A percentile compares a stretch with the other conserved stretches of the same genome.
Evolutionary conservation across 2,329 filamentous ascomycete species (phyloP).

Genomic region (Monosporascus sp.): DNA sequence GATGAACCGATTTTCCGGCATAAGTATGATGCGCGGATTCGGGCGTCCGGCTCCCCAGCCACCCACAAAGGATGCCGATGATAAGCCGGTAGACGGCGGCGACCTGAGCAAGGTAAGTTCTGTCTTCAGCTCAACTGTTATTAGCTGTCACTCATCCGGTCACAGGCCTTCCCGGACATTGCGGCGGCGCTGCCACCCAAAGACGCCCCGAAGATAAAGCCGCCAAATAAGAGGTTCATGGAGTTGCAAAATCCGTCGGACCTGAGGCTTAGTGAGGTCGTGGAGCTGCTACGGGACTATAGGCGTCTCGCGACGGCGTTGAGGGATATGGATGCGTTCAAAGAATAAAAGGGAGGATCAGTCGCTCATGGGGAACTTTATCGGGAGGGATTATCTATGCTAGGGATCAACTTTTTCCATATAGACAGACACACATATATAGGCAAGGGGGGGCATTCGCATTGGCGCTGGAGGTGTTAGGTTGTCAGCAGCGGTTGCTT

Average conservation of each 20-base stretch:
- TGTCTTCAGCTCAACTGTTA: neutral
- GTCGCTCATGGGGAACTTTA: neutral
- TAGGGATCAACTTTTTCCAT: neutral
- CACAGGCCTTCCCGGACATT: slow-evolving; percentile 56
- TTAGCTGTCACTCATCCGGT: slow-evolving; percentile 3
- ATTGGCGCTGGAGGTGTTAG: neutral
- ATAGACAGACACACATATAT: neutral
- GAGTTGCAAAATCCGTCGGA: slow-evolving; percentile 66
- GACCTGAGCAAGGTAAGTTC: slow-evolving; percentile 51
- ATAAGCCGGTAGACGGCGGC: slow-evolving; percentile 41
- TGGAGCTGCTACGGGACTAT: slow-evolving; percentile 68
- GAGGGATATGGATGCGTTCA: slow-evolving; percentile 57
- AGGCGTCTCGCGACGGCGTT: slow-evolving; percentile 62
- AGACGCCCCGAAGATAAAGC: slow-evolving; percentile 49
- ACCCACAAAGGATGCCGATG: slow-evolving; percentile 28
- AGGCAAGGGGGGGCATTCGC: neutral
- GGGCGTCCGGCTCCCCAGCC: slow-evolving; percentile 47
- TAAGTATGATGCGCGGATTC: slow-evolving; percentile 70
- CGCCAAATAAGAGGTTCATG: slow-evolving; percentile 68
- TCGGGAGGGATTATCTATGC: no score
- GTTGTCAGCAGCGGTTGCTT: neutral
- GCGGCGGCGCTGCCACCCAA: slow-evolving; percentile 50
- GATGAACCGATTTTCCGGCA: slow-evolving; percentile 69
- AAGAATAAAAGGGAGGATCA: slow-evolving; percentile 27
- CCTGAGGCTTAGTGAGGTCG: slow-evolving; percentile 66